Evolutionary conservation across 2,329 filamentous ascomycete species (phyloP).

Genomic region (Verruconis gallopava): DNA sequence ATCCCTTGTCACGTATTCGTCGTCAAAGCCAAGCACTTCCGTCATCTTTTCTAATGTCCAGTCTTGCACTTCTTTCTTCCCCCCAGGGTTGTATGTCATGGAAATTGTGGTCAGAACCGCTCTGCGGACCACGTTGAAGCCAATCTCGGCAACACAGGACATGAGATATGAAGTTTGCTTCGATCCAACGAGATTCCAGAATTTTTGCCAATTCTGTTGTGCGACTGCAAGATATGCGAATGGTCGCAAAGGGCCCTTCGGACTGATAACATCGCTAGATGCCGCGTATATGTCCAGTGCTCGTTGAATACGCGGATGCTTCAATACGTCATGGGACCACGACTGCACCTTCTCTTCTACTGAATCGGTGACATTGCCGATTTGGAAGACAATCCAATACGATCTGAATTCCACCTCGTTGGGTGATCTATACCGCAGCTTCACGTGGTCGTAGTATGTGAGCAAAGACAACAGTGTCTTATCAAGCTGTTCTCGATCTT

Average conservation of each 20-base stretch:
- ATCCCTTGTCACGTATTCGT: slow-evolving; percentile 37
- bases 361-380: slow-evolving; percentile 36
- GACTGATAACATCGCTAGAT: slow-evolving; percentile 39
- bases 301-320: slow-evolving; percentile 39
- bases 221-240: slow-evolving; percentile 38
- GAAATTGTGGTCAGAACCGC: slow-evolving; percentile 42
- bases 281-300: slow-evolving; percentile 45
- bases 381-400: slow-evolving; percentile 46
- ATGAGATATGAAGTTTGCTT: slow-evolving; percentile 46
- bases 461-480: slow-evolving; percentile 48
- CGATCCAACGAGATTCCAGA: slow-evolving; percentile 45
- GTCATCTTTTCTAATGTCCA: slow-evolving; percentile 43
- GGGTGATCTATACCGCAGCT: slow-evolving; percentile 32
- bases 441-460: slow-evolving; percentile 46
- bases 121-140: slow-evolving; percentile 46
- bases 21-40: slow-evolving; percentile 41
- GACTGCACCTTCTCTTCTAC: slow-evolving; percentile 45
- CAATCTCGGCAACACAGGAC: slow-evolving; percentile 51
- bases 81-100: slow-evolving; percentile 40
- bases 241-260: slow-evolving; percentile 38
- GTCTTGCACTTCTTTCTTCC: slow-evolving; percentile 37
- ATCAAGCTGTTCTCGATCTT: slow-evolving; percentile 52
- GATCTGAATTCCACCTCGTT: slow-evolving; percentile 53
- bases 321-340: slow-evolving; percentile 38
- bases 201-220: slow-evolving; percentile 44